Base-by-base conservation (phyloP, 345 rosid species). In the Anastatica hierochuntica region DNA sequence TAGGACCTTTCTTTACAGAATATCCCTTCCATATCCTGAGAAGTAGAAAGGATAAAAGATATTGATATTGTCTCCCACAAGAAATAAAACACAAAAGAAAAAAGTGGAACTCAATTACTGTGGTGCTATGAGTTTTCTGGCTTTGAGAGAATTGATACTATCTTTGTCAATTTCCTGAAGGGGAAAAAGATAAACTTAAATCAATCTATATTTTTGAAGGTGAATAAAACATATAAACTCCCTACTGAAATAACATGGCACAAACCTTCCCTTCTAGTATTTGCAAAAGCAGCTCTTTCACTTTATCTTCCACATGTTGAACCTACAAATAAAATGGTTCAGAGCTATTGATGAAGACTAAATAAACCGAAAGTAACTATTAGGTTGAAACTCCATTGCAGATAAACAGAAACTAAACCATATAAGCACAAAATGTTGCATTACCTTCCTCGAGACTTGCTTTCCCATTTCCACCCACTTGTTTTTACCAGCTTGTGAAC, bases 391-490 rank as follows among this genome's bases (percentile, higher is more conserved):
- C 4, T 27, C 26, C 20, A 15, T 4, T 30, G 39, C 12, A 18
- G 37, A 52, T 52, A 16, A 51, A 33, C 46, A 23, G 42, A 21
- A 2, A 21, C 24, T 29, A 6, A 6, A 8, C 8, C 33, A 29
- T 29, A 4, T 29, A n/a, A 29, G 33, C 7, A 21, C 24, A 21
- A n/a, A n/a, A 21, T 1, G 2, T 30, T 14, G 60, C 16, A 14
- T 54, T 62, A 89, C 98, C 88, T 90, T 87, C 63, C 98, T 75
- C 13, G 86, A 88, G 49, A 90, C 68, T 60, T 81, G 81, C 66
- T 80, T 90, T 57, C 95, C 95, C 84, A 84, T 78, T 37, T 77
- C 86, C 47, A 90, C 84, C 98, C 98, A 90, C 53, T 79, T 81
- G 64, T 84, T 83, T 69, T 81, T 84, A 19, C 76, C 88, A 63